Conservation (phyloP, 192 early-diverging fungal genomes). For the Linnemannia hyalina region DNA sequence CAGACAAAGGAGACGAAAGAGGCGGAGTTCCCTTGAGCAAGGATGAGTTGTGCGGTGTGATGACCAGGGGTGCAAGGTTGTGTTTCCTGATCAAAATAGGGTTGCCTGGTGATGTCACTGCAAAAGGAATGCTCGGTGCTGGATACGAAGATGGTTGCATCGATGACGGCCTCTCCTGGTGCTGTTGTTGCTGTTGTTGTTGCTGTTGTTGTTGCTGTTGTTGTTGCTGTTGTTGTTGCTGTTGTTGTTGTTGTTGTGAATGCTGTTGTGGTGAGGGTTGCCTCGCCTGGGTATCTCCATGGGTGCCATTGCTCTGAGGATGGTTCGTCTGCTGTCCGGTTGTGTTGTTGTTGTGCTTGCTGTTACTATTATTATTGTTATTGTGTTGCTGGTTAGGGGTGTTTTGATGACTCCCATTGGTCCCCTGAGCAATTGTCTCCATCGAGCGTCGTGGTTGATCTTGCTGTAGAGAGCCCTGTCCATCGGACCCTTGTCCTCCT, state of each 20-base stretch:
- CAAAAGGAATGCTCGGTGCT: conserved; percentile 47
- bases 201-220: not conserved
- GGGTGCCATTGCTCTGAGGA: not conserved
- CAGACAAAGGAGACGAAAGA: conserved; percentile 22
- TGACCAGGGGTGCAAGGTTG: conserved; percentile 29
- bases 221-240: no score
- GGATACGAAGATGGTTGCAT: conserved; percentile 1
- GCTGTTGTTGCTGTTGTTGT: conserved; percentile 4
- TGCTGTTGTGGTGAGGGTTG: conserved; percentile 2
- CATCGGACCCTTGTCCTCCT: not conserved
- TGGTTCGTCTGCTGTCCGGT: conserved; percentile 2
- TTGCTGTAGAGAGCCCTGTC: conserved; percentile 19
- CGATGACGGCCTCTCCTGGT: conserved; percentile 10
- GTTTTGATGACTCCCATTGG: conserved; percentile 27
- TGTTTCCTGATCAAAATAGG: conserved; percentile 47
- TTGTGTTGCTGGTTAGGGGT: conserved; percentile 10
- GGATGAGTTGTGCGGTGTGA: conserved; percentile 3
- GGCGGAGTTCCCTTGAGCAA: conserved; percentile 7
- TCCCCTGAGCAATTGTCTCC: conserved; percentile 25
- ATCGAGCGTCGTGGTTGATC: conserved; percentile 19
- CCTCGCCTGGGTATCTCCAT: conserved; percentile 19
- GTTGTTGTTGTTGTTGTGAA: not conserved
- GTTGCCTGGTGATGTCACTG: conserved; percentile 45
- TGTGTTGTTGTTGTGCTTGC: not conserved
- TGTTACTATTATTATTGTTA: not conserved